These are phyloP conservation scores for Stachybotrys chlorohalonatus DNA, from an alignment of 2,329 filamentous ascomycete genomes.

Conservation along the genomic window DNA sequence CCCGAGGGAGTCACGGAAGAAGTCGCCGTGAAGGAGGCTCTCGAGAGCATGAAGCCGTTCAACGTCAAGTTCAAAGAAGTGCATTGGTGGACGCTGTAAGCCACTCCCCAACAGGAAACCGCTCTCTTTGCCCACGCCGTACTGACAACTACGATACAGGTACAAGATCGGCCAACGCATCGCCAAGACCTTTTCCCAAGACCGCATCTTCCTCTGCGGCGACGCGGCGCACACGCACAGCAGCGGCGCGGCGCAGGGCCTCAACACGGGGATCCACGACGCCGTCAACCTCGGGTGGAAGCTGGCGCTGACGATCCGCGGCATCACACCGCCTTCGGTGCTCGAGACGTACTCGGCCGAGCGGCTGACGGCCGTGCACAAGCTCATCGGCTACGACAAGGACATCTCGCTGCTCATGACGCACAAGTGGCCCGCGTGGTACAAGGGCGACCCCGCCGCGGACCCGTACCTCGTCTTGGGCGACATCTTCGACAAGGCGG, in stretches of 20 bases:
- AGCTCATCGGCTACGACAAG: slow-evolving; percentile 29
- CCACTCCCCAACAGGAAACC: no score
- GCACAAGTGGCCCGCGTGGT: slow-evolving; percentile 26
- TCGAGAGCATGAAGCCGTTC: slow-evolving; percentile 31
- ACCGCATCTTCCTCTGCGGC: slow-evolving; percentile 15
- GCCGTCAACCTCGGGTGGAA: slow-evolving; percentile 42
- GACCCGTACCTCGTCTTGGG: slow-evolving; percentile 39
- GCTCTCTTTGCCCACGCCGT: neutral
- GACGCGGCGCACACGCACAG: slow-evolving; percentile 41
- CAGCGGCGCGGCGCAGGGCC: slow-evolving; percentile 37
- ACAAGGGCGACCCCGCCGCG: slow-evolving; percentile 27
- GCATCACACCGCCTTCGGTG: slow-evolving; percentile 17
- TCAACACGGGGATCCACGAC: slow-evolving; percentile 42
- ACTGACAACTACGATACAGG: neutral
- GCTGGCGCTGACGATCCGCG: slow-evolving; percentile 19
- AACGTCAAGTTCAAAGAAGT: slow-evolving; percentile 27
- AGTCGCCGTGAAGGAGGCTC: slow-evolving; percentile 44
- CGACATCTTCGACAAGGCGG: slow-evolving; percentile 46
- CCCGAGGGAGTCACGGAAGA: slow-evolving; percentile 29
- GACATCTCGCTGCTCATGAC: slow-evolving; percentile 29
- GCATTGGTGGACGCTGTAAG: slow-evolving; percentile 43
- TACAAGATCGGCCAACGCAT: slow-evolving; percentile 44
- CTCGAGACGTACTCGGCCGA: slow-evolving; percentile 29
- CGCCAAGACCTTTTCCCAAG: slow-evolving; percentile 43
- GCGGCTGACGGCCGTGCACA: slow-evolving; percentile 22